phyloP scores from a whole-genome alignment of 2,329 filamentous ascomycete genomes.

The Biscogniauxia mediterranea region DNA sequence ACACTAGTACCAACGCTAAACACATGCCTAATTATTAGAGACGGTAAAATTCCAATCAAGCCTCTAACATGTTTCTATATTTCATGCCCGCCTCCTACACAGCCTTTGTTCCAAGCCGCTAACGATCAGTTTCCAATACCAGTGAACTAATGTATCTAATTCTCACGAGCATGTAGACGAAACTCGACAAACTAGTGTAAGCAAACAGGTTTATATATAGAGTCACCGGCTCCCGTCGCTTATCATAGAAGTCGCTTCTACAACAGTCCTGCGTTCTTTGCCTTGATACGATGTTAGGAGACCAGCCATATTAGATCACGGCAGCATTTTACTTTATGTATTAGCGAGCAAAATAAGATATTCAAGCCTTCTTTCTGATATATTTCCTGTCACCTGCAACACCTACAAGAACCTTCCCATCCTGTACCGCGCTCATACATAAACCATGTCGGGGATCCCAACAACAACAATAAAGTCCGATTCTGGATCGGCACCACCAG shows the following conservation, averaged over 20 bases:
- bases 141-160: background rate
- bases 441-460: conserved; percentile 6
- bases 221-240: too few relatives aligned
- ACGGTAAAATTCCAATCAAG: background rate
- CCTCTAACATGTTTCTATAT: background rate
- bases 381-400: too few relatives aligned
- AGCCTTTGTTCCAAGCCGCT: background rate
- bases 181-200: too few relatives aligned
- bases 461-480: background rate
- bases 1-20: too few relatives aligned
- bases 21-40: background rate
- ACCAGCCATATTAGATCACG: too few relatives aligned
- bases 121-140: background rate
- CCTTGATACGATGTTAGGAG: background rate
- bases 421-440: background rate
- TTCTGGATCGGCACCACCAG: conserved; percentile 7
- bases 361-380: too few relatives aligned
- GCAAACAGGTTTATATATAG: too few relatives aligned
- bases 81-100: background rate
- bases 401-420: too few relatives aligned
- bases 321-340: too few relatives aligned
- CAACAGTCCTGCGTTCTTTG: background rate
- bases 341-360: too few relatives aligned
- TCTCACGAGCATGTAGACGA: too few relatives aligned
- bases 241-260: background rate